Percentiles rank a stretch among this genome's conserved stretches.
phyloP scores from a whole-genome alignment of 192 early-diverging fungal species.

The Podila minutissima region DNA sequence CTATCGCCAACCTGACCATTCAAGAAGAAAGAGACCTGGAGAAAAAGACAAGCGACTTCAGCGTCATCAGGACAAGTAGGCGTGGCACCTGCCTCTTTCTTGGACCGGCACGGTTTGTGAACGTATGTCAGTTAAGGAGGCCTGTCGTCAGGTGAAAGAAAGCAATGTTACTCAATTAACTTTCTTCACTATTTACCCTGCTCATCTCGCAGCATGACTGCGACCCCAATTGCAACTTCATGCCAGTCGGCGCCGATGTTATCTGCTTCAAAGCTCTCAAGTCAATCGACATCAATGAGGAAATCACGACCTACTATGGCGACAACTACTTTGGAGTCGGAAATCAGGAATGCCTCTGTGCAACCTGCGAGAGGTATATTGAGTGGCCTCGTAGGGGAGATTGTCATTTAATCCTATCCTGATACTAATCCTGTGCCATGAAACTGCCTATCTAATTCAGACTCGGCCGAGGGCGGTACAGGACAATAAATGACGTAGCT shows the following conservation, averaged over 20 bases:
- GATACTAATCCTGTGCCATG: too few relatives aligned
- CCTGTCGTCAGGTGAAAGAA: constrained; percentile 2
- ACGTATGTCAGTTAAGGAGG: constrained; percentile 48
- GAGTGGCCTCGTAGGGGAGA: not conserved
- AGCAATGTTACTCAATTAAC: not conserved
- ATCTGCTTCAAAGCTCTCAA: constrained; percentile 65
- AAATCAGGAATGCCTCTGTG: constrained; percentile 70
- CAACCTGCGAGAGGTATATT: constrained; percentile 61
- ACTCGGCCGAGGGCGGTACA: not conserved
- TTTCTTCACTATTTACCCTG: constrained; percentile 6
- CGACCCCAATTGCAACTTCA: constrained; percentile 62
- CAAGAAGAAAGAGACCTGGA: constrained; percentile 62
- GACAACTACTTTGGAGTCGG: constrained; percentile 69
- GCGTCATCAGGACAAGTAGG: constrained; percentile 57
- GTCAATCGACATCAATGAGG: constrained; percentile 62
- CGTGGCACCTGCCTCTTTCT: constrained; percentile 63
- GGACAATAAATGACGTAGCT: not conserved
- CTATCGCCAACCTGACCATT: constrained; percentile 57
- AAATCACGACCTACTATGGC: constrained; percentile 69
- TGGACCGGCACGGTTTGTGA: constrained; percentile 72
- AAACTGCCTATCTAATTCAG: not conserved
- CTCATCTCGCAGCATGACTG: constrained; percentile 65
- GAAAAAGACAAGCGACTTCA: constrained; percentile 59
- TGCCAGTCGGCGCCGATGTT: constrained; percentile 55
- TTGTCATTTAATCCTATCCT: too few relatives aligned